Conservation (phyloP, 495 filamentous ascomycete species). For the Penicillium subrubescens region DNA sequence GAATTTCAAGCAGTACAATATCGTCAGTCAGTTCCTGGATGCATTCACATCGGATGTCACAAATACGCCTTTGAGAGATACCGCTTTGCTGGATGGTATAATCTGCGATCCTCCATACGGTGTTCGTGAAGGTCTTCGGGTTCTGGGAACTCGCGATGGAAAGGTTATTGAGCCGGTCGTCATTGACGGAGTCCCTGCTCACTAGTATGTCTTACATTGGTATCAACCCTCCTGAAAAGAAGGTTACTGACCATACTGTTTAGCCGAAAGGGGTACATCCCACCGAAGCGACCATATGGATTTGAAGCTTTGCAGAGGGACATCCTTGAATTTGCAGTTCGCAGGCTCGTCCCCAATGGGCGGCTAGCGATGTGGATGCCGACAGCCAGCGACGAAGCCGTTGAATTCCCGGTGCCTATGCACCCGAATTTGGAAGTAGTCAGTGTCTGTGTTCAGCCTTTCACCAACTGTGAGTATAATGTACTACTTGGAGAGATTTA, state of each 20-base stretch:
- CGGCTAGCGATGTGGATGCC: conserved; percentile 97
- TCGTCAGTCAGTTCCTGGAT: conserved; percentile 65
- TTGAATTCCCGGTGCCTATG: conserved; percentile 72
- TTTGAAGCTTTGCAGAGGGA: conserved; percentile 88
- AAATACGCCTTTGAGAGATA: conserved; percentile 72
- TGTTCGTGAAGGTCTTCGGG: conserved; percentile 88
- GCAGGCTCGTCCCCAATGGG: conserved; percentile 78
- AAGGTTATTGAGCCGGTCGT: conserved; percentile 60
- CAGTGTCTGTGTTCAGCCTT: conserved; percentile 78
- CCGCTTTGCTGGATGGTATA: conserved; percentile 76
- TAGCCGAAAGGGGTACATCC: conserved; percentile 76
- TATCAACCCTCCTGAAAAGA: neutral
- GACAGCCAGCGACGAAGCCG: conserved; percentile 75
- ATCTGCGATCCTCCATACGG: conserved; percentile 98
- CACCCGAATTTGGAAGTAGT: conserved; percentile 78
- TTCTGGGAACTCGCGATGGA: conserved; percentile 77
- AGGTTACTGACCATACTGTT: conserved; percentile 13
- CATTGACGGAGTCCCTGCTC: conserved; percentile 68
- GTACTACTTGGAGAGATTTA: neutral
- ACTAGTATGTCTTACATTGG: conserved; percentile 57
- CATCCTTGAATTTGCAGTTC: conserved; percentile 78
- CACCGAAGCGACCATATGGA: conserved; percentile 88
- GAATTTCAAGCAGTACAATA: conserved; percentile 86
- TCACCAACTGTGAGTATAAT: conserved; percentile 73
- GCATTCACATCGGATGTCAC: conserved; percentile 86